These are phyloP conservation scores for Suillus americanus DNA, from an alignment of 768 basidiomycete genomes.

Conservation along the genomic window DNA sequence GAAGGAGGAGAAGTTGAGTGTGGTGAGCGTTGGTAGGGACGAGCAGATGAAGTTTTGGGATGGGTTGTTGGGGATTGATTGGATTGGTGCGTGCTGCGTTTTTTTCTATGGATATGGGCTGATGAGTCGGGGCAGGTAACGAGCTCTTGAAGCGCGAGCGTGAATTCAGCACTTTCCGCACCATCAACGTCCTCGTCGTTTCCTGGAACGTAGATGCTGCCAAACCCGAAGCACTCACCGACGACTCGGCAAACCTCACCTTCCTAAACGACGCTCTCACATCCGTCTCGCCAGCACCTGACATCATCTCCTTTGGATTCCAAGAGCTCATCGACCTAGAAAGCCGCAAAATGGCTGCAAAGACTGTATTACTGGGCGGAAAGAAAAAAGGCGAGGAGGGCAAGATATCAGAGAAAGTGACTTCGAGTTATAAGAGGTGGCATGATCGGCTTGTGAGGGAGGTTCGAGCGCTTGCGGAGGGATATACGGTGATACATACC, in stretches of 20 bases:
- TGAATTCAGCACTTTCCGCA: slow-evolving; percentile 76
- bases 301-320: slow-evolving; percentile 91
- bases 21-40: slow-evolving; percentile 75
- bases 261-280: slow-evolving; percentile 79
- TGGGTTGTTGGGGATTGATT: slow-evolving; percentile 78
- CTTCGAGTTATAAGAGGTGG: slow-evolving; percentile 87
- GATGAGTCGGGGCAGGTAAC: slow-evolving; percentile 49
- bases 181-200: slow-evolving; percentile 74
- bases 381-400: slow-evolving; percentile 61
- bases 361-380: slow-evolving; percentile 78
- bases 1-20: slow-evolving; percentile 63
- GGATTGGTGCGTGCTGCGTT: slow-evolving; percentile 67
- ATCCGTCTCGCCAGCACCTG: slow-evolving; percentile 67
- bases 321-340: slow-evolving; percentile 98
- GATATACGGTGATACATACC: slow-evolving; percentile 80
- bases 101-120: neutral
- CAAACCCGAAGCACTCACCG: slow-evolving; percentile 70
- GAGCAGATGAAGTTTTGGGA: slow-evolving; percentile 84
- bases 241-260: slow-evolving; percentile 66
- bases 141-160: slow-evolving; percentile 74
- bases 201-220: slow-evolving; percentile 95
- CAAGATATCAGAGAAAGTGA: slow-evolving; percentile 73
- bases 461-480: slow-evolving; percentile 74
- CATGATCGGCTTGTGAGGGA: slow-evolving; percentile 74
- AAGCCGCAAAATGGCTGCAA: slow-evolving; percentile 87